phyloP scores from a whole-genome alignment of 2,329 filamentous ascomycete species.

The Bretziella fagacearum region DNA sequence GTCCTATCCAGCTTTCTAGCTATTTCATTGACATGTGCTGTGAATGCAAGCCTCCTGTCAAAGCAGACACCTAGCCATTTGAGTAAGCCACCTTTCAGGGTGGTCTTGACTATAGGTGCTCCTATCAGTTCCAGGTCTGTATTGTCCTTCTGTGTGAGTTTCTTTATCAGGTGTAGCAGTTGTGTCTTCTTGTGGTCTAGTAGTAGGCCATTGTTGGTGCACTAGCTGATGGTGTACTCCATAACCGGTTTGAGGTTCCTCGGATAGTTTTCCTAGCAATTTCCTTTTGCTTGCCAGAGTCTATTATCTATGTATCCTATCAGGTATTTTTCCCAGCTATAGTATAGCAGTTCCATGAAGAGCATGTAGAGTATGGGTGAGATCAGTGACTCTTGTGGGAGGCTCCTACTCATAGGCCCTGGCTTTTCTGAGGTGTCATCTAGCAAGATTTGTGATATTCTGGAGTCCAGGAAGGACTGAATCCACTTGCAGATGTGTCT shows the following conservation, averaged over 20 bases:
- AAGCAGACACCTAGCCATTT: not conserved
- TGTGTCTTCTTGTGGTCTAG: constrained; percentile 2
- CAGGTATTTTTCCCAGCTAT: not conserved
- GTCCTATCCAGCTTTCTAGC: not conserved
- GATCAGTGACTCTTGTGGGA: not conserved
- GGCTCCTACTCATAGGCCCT: not conserved
- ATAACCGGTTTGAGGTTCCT: not conserved
- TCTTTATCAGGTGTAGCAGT: not conserved
- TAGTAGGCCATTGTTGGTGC: not conserved
- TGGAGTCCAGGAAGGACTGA: constrained; percentile 15
- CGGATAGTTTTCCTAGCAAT: not conserved
- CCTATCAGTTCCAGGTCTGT: not conserved
- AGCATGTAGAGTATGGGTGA: not conserved
- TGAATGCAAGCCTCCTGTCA: not conserved
- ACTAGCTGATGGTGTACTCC: not conserved
- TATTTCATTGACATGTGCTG: not conserved
- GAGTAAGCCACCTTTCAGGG: not conserved
- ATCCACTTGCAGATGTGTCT: constrained; percentile 13
- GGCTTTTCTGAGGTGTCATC: not conserved
- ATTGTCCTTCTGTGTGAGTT: not conserved
- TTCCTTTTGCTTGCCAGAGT: not conserved
- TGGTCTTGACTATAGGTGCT: not conserved
- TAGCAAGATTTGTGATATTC: constrained; percentile 8
- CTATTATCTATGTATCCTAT: constrained; percentile 3
- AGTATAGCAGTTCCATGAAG: not conserved